phyloP scores from a whole-genome alignment of 2,329 filamentous ascomycete species.

The Gnomoniopsis sp. region DNA sequence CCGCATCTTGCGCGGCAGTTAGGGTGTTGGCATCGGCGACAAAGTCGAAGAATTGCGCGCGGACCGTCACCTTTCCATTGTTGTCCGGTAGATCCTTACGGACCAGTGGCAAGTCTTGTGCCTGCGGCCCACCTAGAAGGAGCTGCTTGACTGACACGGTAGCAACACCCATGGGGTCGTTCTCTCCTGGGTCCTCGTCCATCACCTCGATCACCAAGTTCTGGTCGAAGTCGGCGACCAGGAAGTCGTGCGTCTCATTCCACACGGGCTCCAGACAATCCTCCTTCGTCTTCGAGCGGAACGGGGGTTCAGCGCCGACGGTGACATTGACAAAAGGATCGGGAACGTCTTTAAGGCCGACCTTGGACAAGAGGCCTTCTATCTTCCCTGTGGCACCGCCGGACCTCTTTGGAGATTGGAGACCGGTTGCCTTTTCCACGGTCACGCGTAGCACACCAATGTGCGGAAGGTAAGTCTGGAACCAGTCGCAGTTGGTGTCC shows the following conservation, averaged over 20 bases:
- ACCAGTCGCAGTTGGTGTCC: constrained; percentile 42
- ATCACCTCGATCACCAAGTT: constrained; percentile 36
- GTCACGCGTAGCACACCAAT: constrained; percentile 41
- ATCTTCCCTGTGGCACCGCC: constrained; percentile 22
- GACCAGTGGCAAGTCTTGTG: constrained; percentile 35
- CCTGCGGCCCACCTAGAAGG: constrained; percentile 35
- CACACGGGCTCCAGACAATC: constrained; percentile 40
- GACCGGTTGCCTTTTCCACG: constrained; percentile 35
- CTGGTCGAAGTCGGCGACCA: constrained; percentile 43
- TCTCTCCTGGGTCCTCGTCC: constrained; percentile 38
- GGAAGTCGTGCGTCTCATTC: constrained; percentile 47
- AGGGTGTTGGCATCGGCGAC: constrained; percentile 30
- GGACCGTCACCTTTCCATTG: constrained; percentile 32
- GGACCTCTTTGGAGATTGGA: constrained; percentile 35
- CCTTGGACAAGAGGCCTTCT: constrained; percentile 37
- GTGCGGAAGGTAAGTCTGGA: constrained; percentile 42
- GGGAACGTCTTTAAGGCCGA: constrained; percentile 39
- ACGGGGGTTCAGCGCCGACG: constrained; percentile 39
- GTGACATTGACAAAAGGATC: constrained; percentile 44
- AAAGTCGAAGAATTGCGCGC: constrained; percentile 39
- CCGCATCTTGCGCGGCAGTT: constrained; percentile 24
- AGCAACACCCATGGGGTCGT: constrained; percentile 42
- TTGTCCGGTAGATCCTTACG: constrained; percentile 34
- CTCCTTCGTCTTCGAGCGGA: constrained; percentile 40
- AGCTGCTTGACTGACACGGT: constrained; percentile 38